A percentile compares a stretch with the other conserved stretches of the same genome.
These are phyloP conservation scores for Trametes hirsuta DNA, from an alignment of 1,284 basidiomycete genomes.

Conservation along the genomic window DNA sequence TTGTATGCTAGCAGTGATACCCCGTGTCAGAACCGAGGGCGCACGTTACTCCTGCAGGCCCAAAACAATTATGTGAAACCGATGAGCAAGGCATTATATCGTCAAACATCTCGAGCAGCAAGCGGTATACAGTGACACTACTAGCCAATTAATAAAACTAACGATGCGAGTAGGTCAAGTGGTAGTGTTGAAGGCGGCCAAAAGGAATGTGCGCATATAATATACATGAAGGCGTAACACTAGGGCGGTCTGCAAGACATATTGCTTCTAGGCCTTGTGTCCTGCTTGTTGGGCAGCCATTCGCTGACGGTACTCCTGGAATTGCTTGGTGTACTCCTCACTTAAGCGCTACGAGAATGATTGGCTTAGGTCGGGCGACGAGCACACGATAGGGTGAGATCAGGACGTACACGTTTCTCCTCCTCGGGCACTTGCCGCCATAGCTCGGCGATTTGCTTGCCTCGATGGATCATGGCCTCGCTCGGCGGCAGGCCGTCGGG, in stretches of 20 bases:
- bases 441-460: not conserved
- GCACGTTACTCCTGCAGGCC: not conserved
- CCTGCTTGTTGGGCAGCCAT: not conserved
- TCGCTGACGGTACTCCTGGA: not conserved
- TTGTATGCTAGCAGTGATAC: slow-evolving; percentile 27
- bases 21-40: not conserved
- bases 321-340: not conserved
- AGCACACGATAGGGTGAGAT: not conserved
- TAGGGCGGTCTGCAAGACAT: not conserved
- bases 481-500: not conserved
- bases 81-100: not conserved
- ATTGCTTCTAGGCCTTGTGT: not conserved
- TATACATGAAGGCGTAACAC: not conserved
- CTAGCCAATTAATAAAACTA: not conserved
- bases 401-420: slow-evolving; percentile 19
- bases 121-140: not conserved
- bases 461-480: not conserved
- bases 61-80: not conserved
- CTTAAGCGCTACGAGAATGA: not conserved
- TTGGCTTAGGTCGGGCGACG: not conserved
- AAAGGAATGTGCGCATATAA: no score
- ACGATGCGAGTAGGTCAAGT: not conserved
- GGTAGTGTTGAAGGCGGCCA: no score
- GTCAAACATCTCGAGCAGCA: not conserved
- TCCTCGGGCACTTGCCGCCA: slow-evolving; percentile 16